Conservation (phyloP, 2,329 filamentous ascomycete species). For the Ceratocystiopsis minuta region DNA sequence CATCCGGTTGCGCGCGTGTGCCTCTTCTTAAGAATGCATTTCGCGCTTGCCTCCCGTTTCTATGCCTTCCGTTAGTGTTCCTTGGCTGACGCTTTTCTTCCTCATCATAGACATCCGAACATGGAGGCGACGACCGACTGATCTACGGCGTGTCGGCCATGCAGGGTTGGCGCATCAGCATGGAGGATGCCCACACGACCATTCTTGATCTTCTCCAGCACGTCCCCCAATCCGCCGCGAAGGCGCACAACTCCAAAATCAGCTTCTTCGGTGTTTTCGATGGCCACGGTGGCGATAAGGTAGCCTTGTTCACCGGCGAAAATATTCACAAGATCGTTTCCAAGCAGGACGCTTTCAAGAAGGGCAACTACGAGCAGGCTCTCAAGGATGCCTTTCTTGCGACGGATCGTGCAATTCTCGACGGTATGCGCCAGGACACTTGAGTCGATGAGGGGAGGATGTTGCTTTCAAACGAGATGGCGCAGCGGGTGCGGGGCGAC, state of each 20-base stretch:
- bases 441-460: not conserved
- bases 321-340: slow-evolving; percentile 87
- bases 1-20: too few relatives aligned
- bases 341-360: slow-evolving; percentile 86
- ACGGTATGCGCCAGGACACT: slow-evolving; percentile 40
- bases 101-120: slow-evolving; percentile 54
- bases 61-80: too few relatives aligned
- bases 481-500: too few relatives aligned
- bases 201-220: slow-evolving; percentile 66
- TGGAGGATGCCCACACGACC: slow-evolving; percentile 91
- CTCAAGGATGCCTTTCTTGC: slow-evolving; percentile 95
- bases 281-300: slow-evolving; percentile 92
- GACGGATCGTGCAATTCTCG: slow-evolving; percentile 87
- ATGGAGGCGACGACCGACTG: slow-evolving; percentile 82
- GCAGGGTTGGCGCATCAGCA: slow-evolving; percentile 99
- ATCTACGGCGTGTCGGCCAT: slow-evolving; percentile 92
- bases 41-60: too few relatives aligned
- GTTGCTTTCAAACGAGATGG: not conserved
- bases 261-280: slow-evolving; percentile 98
- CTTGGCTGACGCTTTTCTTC: slow-evolving; percentile 4
- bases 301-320: slow-evolving; percentile 81
- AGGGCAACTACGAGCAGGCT: slow-evolving; percentile 82
- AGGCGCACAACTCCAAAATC: slow-evolving; percentile 54
- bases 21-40: too few relatives aligned
- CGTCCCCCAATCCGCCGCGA: slow-evolving; percentile 30